Percentiles rank a stretch among this genome's conserved stretches.
These are phyloP conservation scores for Shiraia sp. DNA, from an alignment of 2,329 filamentous ascomycete genomes.

Conservation along the genomic window DNA sequence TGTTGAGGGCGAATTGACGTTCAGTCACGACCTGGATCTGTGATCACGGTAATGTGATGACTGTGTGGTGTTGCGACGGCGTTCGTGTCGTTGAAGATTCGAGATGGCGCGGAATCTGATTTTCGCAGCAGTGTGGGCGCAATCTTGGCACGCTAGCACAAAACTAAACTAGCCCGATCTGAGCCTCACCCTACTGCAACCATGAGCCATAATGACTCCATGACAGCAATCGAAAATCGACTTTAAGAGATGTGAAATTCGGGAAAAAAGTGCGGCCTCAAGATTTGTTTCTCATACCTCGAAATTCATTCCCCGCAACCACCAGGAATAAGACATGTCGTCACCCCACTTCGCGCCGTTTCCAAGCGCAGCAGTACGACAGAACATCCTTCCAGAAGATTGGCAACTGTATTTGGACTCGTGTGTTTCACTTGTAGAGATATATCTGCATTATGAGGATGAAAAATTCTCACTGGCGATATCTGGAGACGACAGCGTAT, in stretches of 20 bases:
- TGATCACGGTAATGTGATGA: slow-evolving; percentile 59
- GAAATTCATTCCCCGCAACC: not conserved
- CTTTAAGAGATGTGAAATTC: not conserved
- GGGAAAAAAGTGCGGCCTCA: no score
- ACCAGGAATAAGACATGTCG: slow-evolving; percentile 36
- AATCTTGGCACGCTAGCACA: slow-evolving; percentile 46
- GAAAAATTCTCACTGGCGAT: slow-evolving; percentile 59
- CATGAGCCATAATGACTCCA: slow-evolving; percentile 34
- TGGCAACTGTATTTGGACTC: slow-evolving; percentile 78
- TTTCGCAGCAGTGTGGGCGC: slow-evolving; percentile 8
- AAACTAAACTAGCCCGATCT: slow-evolving; percentile 18
- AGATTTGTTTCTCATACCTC: not conserved
- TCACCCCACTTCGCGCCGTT: slow-evolving; percentile 78
- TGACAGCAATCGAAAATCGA: slow-evolving; percentile 7
- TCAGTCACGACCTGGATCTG: slow-evolving; percentile 54
- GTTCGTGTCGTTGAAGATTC: slow-evolving; percentile 28
- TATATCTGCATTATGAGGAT: slow-evolving; percentile 64
- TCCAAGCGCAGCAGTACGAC: slow-evolving; percentile 69
- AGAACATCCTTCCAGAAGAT: slow-evolving; percentile 67
- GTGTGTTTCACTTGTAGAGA: slow-evolving; percentile 71
- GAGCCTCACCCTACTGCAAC: slow-evolving; percentile 7
- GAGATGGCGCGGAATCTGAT: not conserved
- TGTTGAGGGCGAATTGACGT: slow-evolving; percentile 29
- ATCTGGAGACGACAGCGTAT: slow-evolving; percentile 61
- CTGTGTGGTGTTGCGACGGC: slow-evolving; percentile 44